Conservation (phyloP, 768 basidiomycete species). For the Termitomyces sp. region DNA sequence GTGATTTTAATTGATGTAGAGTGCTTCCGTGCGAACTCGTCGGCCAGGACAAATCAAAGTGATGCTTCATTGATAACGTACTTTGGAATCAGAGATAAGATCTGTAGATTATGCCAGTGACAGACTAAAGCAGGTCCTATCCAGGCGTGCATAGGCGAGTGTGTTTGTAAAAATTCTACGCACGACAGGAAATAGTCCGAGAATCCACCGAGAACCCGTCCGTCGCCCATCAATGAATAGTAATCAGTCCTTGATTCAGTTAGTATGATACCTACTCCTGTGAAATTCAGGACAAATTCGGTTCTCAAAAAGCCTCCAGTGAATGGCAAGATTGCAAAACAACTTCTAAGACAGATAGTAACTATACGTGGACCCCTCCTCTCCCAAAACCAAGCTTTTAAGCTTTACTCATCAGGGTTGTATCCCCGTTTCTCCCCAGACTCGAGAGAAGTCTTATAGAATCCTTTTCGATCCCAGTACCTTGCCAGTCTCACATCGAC, state of each 20-base stretch:
- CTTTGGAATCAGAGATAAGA: background rate
- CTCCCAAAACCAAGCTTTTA: no score
- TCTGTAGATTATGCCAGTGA: background rate
- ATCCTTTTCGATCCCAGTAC: constrained; percentile 20
- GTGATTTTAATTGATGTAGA: background rate
- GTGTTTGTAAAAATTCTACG: no score
- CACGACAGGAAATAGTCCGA: no score
- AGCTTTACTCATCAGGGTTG: background rate
- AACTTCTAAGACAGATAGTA: no score
- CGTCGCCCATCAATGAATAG: background rate
- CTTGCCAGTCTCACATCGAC: constrained; percentile 13
- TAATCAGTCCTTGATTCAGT: background rate
- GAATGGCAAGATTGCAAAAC: no score
- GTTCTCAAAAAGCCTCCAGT: no score
- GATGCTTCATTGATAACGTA: background rate
- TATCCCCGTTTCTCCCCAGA: background rate
- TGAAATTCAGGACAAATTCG: no score
- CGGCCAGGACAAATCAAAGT: background rate
- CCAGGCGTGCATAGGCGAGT: no score
- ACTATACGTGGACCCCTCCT: no score
- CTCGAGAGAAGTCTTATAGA: constrained; percentile 3
- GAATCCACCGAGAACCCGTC: no score
- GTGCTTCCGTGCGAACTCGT: background rate
- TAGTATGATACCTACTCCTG: background rate
- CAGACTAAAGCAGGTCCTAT: background rate